phyloP scores from a whole-genome alignment of 1,284 basidiomycete genomes.

The Trichosporon asahii region DNA sequence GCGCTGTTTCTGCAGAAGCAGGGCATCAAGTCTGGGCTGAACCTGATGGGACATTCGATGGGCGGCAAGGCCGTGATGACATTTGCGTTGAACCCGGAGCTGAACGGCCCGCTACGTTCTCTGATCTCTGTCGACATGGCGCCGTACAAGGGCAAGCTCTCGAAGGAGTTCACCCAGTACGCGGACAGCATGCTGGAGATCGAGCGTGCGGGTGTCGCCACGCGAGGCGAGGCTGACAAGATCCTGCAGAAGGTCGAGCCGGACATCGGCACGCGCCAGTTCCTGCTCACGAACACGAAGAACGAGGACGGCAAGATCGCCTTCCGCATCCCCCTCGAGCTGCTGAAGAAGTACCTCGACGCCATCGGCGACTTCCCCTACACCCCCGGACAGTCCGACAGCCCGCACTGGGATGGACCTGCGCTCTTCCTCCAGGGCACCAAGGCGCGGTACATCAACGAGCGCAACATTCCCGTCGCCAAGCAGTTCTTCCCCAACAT shows the following conservation, averaged over 20 bases:
- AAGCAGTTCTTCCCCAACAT: constrained; percentile 56
- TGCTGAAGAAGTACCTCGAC: constrained; percentile 51
- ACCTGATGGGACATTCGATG: constrained; percentile 59
- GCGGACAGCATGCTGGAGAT: constrained; percentile 55
- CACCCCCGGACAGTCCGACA: constrained; percentile 30
- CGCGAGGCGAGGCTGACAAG: constrained; percentile 56
- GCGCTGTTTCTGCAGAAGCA: constrained; percentile 52
- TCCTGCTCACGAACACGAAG: constrained; percentile 58
- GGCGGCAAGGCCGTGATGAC: constrained; percentile 59
- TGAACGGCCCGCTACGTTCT: constrained; percentile 49
- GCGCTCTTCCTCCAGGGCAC: constrained; percentile 58
- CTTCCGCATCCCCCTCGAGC: constrained; percentile 56
- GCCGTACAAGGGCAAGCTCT: constrained; percentile 55
- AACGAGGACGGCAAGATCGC: constrained; percentile 37
- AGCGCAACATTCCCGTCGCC: constrained; percentile 54
- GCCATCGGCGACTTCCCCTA: constrained; percentile 58
- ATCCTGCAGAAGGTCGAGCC: constrained; percentile 54
- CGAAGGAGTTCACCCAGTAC: constrained; percentile 55
- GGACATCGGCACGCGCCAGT: constrained; percentile 56
- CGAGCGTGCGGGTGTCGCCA: constrained; percentile 50
- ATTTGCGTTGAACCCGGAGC: constrained; percentile 52
- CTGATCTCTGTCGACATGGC: constrained; percentile 58
- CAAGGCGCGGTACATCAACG: constrained; percentile 57
- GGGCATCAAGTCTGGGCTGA: constrained; percentile 46
- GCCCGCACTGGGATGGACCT: constrained; percentile 52